Evolutionary conservation across 768 basidiomycete genomes (phyloP).

Genomic region (Naganishia kalamii): DNA sequence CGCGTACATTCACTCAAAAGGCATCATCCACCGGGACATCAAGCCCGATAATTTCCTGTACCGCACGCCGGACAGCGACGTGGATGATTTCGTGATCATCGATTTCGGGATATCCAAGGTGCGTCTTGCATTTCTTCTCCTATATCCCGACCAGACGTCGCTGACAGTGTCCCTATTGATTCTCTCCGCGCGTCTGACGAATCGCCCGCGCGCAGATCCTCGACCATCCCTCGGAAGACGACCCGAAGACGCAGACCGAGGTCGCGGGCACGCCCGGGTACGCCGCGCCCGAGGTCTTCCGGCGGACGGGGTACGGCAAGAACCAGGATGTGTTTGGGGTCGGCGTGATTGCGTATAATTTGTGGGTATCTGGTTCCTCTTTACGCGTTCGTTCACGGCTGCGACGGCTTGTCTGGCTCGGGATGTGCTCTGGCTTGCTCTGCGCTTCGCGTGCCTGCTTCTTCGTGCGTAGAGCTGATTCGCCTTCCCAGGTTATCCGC

Average conservation of each 20-base stretch:
- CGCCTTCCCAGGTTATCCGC: constrained; percentile 24
- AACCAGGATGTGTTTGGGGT: constrained; percentile 33
- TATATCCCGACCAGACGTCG: not conserved
- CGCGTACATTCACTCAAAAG: constrained; percentile 15
- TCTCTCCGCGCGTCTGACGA: not conserved
- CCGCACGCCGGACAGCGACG: constrained; percentile 19
- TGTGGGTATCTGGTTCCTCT: constrained; percentile 20
- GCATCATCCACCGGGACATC: constrained; percentile 25
- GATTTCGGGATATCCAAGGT: constrained; percentile 35
- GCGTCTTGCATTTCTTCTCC: not conserved
- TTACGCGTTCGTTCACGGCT: not conserved
- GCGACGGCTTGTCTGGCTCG: too few species aligned
- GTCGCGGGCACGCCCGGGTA: constrained; percentile 33
- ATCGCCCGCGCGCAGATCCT: constrained; percentile 19
- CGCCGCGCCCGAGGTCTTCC: constrained; percentile 32
- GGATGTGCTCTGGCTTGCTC: not conserved
- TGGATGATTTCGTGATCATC: constrained; percentile 30
- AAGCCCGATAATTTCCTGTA: constrained; percentile 27
- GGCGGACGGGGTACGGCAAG: constrained; percentile 30
- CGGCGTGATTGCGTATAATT: constrained; percentile 30
- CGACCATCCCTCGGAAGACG: constrained; percentile 21
- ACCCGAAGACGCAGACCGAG: constrained; percentile 26
- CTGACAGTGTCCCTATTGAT: not conserved
- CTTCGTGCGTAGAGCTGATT: not conserved
- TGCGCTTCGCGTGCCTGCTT: not conserved